A percentile compares a stretch with the other conserved stretches of the same genome.
phyloP scores from a whole-genome alignment of 352 stramenopile genomes.

The Phytophthora fragariaefolia region DNA sequence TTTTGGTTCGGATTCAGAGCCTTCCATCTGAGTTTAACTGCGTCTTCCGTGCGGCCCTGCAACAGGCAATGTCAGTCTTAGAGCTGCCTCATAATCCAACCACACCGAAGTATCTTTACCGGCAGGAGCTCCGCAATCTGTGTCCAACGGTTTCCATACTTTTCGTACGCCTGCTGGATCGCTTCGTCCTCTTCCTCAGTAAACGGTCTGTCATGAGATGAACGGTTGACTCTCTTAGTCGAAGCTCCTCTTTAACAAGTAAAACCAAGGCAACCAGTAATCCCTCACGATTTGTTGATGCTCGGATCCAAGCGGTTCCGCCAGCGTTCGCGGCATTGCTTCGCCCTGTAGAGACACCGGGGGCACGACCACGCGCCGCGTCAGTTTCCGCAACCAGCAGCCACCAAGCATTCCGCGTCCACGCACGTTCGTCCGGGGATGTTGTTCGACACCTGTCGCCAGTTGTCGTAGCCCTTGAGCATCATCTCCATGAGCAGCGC shows the following conservation, averaged over 20 bases:
- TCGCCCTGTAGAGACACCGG: constrained; percentile 64
- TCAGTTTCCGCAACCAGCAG: not conserved
- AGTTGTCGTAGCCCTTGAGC: constrained; percentile 81
- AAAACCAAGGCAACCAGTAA: not conserved
- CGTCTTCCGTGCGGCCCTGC: constrained; percentile 79
- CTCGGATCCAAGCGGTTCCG: constrained; percentile 96
- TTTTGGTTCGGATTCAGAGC: constrained; percentile 82
- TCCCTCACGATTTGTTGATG: constrained; percentile 85
- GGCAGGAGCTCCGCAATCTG: constrained; percentile 85
- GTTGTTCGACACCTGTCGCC: constrained; percentile 69
- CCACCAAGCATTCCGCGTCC: not conserved
- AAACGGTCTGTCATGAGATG: constrained; percentile 50
- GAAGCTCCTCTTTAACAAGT: not conserved
- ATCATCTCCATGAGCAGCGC: constrained; percentile 86
- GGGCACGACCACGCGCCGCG: not conserved
- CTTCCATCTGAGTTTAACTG: constrained; percentile 86
- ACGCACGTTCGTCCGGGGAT: constrained; percentile 77
- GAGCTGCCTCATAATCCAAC: not conserved
- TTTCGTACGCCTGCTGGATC: constrained; percentile 82
- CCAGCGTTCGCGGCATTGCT: constrained; percentile 97
- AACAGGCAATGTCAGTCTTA: not conserved
- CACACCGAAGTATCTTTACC: constrained; percentile 31
- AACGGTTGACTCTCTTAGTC: constrained; percentile 14
- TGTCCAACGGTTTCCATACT: constrained; percentile 89
- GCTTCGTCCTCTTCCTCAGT: constrained; percentile 72